Percentiles rank a stretch among this genome's conserved stretches.
Evolutionary conservation across 2,329 filamentous ascomycete species (phyloP).

Genomic region (Nothopassalora personata): DNA sequence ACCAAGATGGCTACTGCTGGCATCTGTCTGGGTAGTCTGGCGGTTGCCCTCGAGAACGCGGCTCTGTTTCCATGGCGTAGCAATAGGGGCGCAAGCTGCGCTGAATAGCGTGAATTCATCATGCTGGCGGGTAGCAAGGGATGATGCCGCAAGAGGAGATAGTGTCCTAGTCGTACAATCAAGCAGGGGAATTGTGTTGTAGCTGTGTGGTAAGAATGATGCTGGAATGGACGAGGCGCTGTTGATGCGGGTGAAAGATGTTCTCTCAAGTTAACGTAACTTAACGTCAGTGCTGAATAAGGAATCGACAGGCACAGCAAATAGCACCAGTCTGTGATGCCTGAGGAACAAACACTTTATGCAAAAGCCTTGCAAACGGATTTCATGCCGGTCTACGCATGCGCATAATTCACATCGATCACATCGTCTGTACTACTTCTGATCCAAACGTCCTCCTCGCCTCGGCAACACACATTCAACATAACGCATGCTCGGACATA

Average conservation of each 20-base stretch:
- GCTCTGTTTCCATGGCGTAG: conserved; percentile 41
- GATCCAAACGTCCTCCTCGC: background rate
- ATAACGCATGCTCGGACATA: background rate
- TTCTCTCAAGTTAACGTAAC: background rate
- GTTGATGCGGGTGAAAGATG: background rate
- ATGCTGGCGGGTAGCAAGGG: conserved; percentile 34
- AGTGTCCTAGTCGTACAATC: background rate
- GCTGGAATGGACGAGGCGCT: background rate
- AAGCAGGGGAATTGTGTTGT: background rate
- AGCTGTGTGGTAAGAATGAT: conserved; percentile 1
- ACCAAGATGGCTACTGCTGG: conserved; percentile 55
- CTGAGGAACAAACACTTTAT: background rate
- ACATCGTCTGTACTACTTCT: background rate
- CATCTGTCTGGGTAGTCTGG: conserved; percentile 46
- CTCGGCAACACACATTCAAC: background rate
- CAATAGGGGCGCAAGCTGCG: conserved; percentile 44
- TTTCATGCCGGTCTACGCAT: background rate
- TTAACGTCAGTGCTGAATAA: background rate
- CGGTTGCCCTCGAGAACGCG: conserved; percentile 35
- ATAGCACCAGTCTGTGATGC: background rate
- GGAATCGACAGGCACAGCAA: background rate
- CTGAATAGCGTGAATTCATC: conserved; percentile 40
- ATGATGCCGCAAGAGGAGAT: conserved; percentile 6
- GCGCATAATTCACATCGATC: background rate
- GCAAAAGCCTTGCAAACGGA: background rate